Evolutionary conservation across 1,284 basidiomycete species (phyloP), one percentile per base, ranked within the genome.

Genomic region (Fistulina hepatica): DNA sequence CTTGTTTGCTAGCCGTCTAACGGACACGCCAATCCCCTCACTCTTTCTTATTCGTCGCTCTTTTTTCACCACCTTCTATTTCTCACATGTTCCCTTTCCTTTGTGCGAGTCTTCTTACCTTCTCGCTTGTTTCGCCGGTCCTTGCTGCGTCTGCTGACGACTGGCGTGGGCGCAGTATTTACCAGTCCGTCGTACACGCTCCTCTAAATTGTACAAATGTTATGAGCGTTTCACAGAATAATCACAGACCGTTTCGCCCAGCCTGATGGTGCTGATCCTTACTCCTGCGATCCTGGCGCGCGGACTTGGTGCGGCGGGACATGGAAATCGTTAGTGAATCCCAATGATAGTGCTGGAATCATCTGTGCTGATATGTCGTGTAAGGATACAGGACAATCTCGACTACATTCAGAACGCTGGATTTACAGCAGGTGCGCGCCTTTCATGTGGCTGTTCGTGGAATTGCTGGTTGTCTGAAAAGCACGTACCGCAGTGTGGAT

Each of bases 331-430:
- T 65, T 21, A 44, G 62, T 53, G 19, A 21, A 26, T 16, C 31
- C 21, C 15, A 23, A 16, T 24, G 19, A 36, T 37, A 17, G 16
- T 12, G 11, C 35, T 22, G 27, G 36, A 16, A 7, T 37, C 19
- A 28, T 19, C 21, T 12, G 12, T 16, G 13, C 28, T 31, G 15
- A 31, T 41, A 10, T 37, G 21, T 20, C 15, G 13, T 9, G 22
- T 21, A 42, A 77, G 76, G 2, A 75, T 84, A 49, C 70, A 69
- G 39, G 66, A 72, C 47, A 82, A 83, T 53, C 64, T 88, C 33
- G 80, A 85, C 55, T 86, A 86, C 55, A 76, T 86, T 41, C 75
- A 84, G 47, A 62, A 70, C 47, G 78, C 81, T 56, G 83, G 82
- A 6, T 81, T 84, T 52, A 81, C 81, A 35, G 80, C 81, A 47